phyloP scores from a whole-genome alignment of 768 basidiomycete genomes.

The Tulasnella sp. region DNA sequence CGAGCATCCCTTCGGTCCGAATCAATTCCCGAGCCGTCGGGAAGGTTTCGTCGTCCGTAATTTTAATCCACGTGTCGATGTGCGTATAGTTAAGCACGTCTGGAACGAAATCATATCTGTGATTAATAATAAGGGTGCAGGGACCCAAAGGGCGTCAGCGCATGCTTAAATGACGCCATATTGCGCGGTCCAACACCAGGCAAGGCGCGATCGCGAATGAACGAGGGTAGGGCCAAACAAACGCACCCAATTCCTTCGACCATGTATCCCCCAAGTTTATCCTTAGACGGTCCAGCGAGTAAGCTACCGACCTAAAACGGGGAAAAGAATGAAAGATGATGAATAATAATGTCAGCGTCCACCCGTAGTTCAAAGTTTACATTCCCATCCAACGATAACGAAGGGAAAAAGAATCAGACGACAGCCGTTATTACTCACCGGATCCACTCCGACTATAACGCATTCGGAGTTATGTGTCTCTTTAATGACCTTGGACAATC shows the following conservation, averaged over 20 bases:
- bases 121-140: neutral
- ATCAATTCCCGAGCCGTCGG: conserved; percentile 70
- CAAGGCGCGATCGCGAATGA: neutral
- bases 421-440: conserved; percentile 53
- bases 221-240: neutral
- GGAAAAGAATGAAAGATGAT: neutral
- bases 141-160: neutral
- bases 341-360: neutral
- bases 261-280: conserved; percentile 55
- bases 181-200: neutral
- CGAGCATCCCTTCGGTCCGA: conserved; percentile 79
- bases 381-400: neutral
- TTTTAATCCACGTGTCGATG: conserved; percentile 84
- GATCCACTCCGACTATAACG: conserved; percentile 83
- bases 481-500: conserved; percentile 74
- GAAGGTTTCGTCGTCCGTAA: conserved; percentile 76
- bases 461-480: conserved; percentile 69
- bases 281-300: conserved; percentile 61
- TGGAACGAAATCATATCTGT: conserved; percentile 79
- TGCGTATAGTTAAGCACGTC: conserved; percentile 72
- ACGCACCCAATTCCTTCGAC: conserved; percentile 89
- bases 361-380: neutral
- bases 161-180: conserved; percentile 13
- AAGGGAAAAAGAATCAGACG: neutral
- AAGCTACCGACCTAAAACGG: conserved; percentile 74